Base-by-base conservation (phyloP, 148 eudicot species). In the Chenopodium quinoa region DNA sequence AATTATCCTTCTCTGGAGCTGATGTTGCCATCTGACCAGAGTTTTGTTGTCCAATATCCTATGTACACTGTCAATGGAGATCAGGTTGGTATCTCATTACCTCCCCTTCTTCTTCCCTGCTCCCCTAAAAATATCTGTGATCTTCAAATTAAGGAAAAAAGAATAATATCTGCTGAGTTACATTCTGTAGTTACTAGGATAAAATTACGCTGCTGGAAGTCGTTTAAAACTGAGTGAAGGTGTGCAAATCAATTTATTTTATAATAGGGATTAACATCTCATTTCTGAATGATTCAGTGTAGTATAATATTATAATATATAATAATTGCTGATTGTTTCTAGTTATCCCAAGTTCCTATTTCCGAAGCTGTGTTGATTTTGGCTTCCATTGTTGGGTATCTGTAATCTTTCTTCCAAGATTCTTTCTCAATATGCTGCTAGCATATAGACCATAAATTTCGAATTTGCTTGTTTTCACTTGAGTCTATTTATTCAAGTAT, bases 1-100 rank as follows among this genome's bases (percentile, higher is more conserved):
- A 76, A 86, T 80, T 81, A 79, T 79, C 97, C 98, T 75, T 82
- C 92, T 22, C 75, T 96, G 71, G 82, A 83, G 83, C 86, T 96
- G 78, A 79, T 87, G 82, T 85, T 96, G 82, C 81, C 86, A 71
- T 69, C 75, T 75, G 91, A 94, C 83, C 89, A 88, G 88, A 91
- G 88, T 87, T 92, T 92, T 85, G 84, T 84, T 67, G 87, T 93
- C 84, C 91, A 75, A 12, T 72, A 89, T 79, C 98, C 98, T 40
- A 66, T 90, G 76, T 86, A 91, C 81, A 71, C 82, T 62, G 71
- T 92, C 40, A 73, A 65, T 77, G 91, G 81, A 31, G 83, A 82
- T 78, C 84, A 92, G 97, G 99, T 95, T 81, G 78, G 94, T 90
- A 64, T 7, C 22, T 63, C 56, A 17, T 9, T 32, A 9, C 10